Conservation (phyloP, 2,329 filamentous ascomycete species). For the Paracamarosporium sp. region DNA sequence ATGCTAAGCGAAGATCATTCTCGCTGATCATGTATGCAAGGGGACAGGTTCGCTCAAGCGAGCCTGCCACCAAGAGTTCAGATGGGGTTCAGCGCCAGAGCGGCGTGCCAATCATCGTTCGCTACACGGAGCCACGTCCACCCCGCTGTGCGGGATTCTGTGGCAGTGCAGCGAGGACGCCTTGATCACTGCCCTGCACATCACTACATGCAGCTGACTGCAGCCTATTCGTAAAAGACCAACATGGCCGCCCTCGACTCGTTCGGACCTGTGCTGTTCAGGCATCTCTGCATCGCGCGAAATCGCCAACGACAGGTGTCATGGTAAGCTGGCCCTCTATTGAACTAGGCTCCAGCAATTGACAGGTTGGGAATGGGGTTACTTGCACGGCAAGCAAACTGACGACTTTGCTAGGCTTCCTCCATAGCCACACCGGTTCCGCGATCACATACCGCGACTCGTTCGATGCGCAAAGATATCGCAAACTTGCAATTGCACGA, state of each 20-base stretch:
- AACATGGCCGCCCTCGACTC: conserved; percentile 13
- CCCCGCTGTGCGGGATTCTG: conserved; percentile 4
- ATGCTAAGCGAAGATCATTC: not conserved
- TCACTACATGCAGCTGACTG: conserved; percentile 20
- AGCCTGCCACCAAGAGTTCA: conserved; percentile 7
- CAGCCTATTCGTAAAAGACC: conserved; percentile 28
- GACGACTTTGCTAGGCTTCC: conserved; percentile 22
- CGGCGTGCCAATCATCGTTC: conserved; percentile 11
- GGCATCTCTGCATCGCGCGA: conserved; percentile 21
- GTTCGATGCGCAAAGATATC: conserved; percentile 16
- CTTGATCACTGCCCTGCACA: conserved; percentile 11
- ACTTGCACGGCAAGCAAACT: not conserved
- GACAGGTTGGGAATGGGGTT: not conserved
- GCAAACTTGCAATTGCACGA: conserved; percentile 17
- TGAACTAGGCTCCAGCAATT: conserved; percentile 14
- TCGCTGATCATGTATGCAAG: too few relatives aligned
- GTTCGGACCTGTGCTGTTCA: conserved; percentile 15
- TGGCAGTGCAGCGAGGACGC: conserved; percentile 21
- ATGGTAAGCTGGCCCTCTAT: conserved; percentile 25
- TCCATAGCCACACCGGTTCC: conserved; percentile 29
- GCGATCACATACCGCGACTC: conserved; percentile 15
- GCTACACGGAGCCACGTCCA: conserved; percentile 11
- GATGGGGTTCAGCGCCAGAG: conserved; percentile 3
- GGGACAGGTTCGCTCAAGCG: too few relatives aligned
- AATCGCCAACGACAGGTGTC: conserved; percentile 10